These are phyloP conservation scores for Euphrasia arctica DNA, from an alignment of 305 asterid species.

Conservation along the genomic window DNA sequence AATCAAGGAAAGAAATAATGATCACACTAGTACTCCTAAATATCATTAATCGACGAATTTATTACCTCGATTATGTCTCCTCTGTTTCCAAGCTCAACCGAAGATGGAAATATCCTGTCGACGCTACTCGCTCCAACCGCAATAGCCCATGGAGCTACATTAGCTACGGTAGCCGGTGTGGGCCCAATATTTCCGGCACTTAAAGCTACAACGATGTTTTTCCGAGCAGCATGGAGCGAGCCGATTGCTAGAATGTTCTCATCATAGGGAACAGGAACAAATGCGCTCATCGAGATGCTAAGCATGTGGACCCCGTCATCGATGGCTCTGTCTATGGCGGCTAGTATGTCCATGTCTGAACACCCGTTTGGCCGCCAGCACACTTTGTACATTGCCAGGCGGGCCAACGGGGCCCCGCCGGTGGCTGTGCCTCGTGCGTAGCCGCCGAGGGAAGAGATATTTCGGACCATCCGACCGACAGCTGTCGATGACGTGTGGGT, in stretches of 20 bases:
- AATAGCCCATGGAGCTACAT: slow-evolving; percentile 85
- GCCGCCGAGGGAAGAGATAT: slow-evolving; percentile 56
- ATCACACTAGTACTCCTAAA: too few species aligned
- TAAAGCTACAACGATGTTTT: slow-evolving; percentile 59
- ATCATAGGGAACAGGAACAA: slow-evolving; percentile 26
- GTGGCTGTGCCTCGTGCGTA: slow-evolving; percentile 77
- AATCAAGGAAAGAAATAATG: neutral
- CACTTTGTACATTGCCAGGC: slow-evolving; percentile 81
- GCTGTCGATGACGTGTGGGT: slow-evolving; percentile 44
- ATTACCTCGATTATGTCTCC: slow-evolving; percentile 42
- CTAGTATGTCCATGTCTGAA: slow-evolving; percentile 68
- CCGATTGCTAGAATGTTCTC: slow-evolving; percentile 64
- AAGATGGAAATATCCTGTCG: slow-evolving; percentile 50
- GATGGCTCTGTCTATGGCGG: slow-evolving; percentile 83
- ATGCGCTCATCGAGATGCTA: slow-evolving; percentile 66
- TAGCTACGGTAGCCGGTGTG: slow-evolving; percentile 43
- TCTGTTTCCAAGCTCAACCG: slow-evolving; percentile 64
- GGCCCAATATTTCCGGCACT: slow-evolving; percentile 91
- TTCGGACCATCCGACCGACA: slow-evolving; percentile 47
- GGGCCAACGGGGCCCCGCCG: slow-evolving; percentile 80
- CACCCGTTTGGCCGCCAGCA: slow-evolving; percentile 94
- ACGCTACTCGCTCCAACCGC: slow-evolving; percentile 86
- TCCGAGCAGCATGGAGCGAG: slow-evolving; percentile 72
- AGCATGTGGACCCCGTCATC: slow-evolving; percentile 74
- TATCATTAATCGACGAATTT: neutral